These are phyloP conservation scores for Fusarium paranaense DNA, from an alignment of 2,329 filamentous ascomycete genomes.

Conservation along the genomic window DNA sequence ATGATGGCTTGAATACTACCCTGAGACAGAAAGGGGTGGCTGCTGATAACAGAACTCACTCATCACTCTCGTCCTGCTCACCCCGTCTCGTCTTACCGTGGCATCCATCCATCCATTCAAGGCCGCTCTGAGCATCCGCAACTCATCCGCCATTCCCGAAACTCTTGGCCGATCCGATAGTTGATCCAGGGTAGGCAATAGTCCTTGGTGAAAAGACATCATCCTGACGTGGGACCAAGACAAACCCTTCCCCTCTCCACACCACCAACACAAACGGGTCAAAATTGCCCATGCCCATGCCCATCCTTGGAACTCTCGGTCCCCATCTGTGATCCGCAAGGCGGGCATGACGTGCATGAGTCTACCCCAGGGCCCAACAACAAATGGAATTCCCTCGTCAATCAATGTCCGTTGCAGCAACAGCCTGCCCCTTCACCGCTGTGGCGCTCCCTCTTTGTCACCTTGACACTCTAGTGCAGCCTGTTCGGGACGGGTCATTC, in stretches of 20 bases:
- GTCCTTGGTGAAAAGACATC: conserved; percentile 22
- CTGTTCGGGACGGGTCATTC: background rate
- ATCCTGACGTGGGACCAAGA: conserved; percentile 33
- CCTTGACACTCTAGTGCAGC: background rate
- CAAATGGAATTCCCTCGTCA: conserved; percentile 19
- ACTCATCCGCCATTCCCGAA: conserved; percentile 24
- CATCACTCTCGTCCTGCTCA: background rate
- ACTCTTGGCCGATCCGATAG: conserved; percentile 1
- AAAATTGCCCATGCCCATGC: background rate
- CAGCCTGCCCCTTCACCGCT: background rate
- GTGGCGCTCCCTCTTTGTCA: conserved; percentile 5
- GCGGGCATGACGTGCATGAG: conserved; percentile 40
- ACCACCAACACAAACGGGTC: conserved; percentile 25
- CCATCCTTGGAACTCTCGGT: conserved; percentile 5
- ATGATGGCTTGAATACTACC: background rate
- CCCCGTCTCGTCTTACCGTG: background rate
- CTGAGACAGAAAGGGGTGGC: background rate
- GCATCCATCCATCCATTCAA: conserved; percentile 8
- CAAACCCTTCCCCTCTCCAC: conserved; percentile 22
- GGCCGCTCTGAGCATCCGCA: conserved; percentile 10
- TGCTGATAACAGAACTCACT: background rate
- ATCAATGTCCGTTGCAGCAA: background rate
- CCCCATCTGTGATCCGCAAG: conserved; percentile 31
- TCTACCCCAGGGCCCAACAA: conserved; percentile 27
- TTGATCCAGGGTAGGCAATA: conserved; percentile 22